These are phyloP conservation scores for Lepidium sativum DNA, from an alignment of 345 rosid genomes.

Conservation along the genomic window DNA sequence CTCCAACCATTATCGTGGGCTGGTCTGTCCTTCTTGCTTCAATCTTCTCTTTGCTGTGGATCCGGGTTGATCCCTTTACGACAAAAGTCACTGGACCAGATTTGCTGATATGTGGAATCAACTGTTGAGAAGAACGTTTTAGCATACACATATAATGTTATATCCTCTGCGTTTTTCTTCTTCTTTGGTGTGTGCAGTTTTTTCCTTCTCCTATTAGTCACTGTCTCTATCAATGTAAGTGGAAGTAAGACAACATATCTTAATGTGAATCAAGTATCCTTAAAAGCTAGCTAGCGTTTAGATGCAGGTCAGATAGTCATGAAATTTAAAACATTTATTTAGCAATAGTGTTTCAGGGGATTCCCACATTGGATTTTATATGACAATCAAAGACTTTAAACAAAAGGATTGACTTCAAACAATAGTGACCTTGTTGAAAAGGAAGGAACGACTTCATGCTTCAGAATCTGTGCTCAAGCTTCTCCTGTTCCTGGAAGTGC, in stretches of 20 bases:
- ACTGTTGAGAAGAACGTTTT: conserved; percentile 37
- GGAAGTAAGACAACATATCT: not conserved
- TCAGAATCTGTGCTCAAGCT: conserved; percentile 50
- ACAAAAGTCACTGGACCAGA: conserved; percentile 69
- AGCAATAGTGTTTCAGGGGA: conserved; percentile 1
- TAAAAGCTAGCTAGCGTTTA: not conserved
- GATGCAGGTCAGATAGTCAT: conserved; percentile 1
- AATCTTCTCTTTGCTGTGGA: conserved; percentile 80
- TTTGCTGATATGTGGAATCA: conserved; percentile 55
- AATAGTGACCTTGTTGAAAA: not conserved
- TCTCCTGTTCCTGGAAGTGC: conserved; percentile 48
- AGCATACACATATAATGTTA: not conserved
- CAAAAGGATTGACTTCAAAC: not conserved
- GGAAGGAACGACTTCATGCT: not conserved
- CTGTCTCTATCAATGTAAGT: not conserved
- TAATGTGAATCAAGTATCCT: not conserved
- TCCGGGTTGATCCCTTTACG: conserved; percentile 70
- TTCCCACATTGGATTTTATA: not conserved
- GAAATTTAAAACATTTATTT: conserved; percentile 12
- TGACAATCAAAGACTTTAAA: not conserved
- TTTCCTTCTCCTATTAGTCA: not conserved
- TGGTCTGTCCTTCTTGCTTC: conserved; percentile 84
- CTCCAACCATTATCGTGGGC: conserved; percentile 74
- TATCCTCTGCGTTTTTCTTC: not conserved
- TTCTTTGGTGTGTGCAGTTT: not conserved